Percentiles rank a stretch among this genome's conserved stretches.
Conservation (phyloP, 768 basidiomycete genomes). For the Naematelia aurantialba region DNA sequence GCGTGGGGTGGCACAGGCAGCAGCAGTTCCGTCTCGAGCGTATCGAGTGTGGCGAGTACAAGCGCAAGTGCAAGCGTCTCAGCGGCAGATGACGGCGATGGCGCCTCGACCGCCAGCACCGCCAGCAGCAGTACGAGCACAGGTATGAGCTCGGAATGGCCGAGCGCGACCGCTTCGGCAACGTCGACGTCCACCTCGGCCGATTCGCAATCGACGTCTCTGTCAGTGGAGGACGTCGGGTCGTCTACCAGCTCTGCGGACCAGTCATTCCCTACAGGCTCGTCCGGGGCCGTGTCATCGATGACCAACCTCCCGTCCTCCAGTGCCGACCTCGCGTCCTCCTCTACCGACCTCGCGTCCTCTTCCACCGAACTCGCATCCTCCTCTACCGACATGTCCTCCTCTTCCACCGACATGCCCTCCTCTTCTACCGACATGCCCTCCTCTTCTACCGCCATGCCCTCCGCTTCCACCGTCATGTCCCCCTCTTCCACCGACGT, state of each 20-base stretch:
- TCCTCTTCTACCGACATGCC: slow-evolving; percentile 7
- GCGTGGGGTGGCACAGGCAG: slow-evolving; percentile 5
- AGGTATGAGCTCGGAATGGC: not conserved
- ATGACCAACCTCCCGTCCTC: slow-evolving; percentile 3
- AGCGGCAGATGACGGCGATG: not conserved
- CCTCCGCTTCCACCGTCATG: slow-evolving; percentile 5
- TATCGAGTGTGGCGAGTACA: slow-evolving; percentile 3
- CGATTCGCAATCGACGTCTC: not conserved
- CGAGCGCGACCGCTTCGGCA: not conserved
- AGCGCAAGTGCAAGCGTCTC: slow-evolving; percentile 2
- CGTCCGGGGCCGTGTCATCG: slow-evolving; percentile 4
- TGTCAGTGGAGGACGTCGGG: not conserved
- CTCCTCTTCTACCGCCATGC: slow-evolving; percentile 5
- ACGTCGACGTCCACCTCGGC: not conserved
- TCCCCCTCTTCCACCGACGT: slow-evolving; percentile 4
- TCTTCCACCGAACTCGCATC: slow-evolving; percentile 8
- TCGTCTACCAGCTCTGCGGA: not conserved
- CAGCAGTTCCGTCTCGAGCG: slow-evolving; percentile 2
- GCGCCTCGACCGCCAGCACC: not conserved
- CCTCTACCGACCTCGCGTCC: slow-evolving; percentile 4
- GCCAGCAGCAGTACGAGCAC: too few species aligned
- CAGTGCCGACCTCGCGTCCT: slow-evolving; percentile 7
- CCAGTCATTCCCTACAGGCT: not conserved
- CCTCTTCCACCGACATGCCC: slow-evolving; percentile 5
- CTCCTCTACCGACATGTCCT: slow-evolving; percentile 5